These are phyloP conservation scores for Mollisiaceae sp. DNA, from an alignment of 2,329 filamentous ascomycete species.

Conservation along the genomic window DNA sequence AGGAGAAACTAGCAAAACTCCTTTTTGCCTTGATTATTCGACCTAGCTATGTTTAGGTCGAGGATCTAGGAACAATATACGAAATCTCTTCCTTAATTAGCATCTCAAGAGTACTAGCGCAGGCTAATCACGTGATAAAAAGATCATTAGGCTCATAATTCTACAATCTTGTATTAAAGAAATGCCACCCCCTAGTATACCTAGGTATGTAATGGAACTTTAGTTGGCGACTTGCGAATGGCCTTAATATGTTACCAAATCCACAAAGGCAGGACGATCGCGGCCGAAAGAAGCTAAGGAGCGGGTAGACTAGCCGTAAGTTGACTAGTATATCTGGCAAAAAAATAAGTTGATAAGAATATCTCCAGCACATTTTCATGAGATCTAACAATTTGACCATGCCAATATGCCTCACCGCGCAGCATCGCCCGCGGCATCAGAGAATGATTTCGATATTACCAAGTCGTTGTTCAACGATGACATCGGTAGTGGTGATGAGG, in stretches of 20 bases:
- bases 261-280: not conserved
- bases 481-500: conserved; percentile 54
- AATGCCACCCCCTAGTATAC: no score
- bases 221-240: no score
- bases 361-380: conserved; percentile 4
- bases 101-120: no score
- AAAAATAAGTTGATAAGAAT: conserved; percentile 7
- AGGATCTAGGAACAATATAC: no score
- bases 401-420: conserved; percentile 71
- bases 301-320: not conserved
- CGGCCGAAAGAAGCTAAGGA: not conserved
- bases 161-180: no score
- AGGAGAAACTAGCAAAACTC: no score
- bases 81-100: no score
- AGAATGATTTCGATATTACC: conserved; percentile 91
- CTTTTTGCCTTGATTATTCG: no score
- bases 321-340: not conserved
- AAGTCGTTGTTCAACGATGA: conserved; percentile 73
- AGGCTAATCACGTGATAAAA: no score
- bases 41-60: no score
- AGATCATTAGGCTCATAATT: no score
- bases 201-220: no score
- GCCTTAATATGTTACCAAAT: not conserved
- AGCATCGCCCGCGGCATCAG: conserved; percentile 82
- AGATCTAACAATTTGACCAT: conserved; percentile 7